phyloP scores from a whole-genome alignment of 2,329 filamentous ascomycete species.

The Ophiostoma himal-ulmi region DNA sequence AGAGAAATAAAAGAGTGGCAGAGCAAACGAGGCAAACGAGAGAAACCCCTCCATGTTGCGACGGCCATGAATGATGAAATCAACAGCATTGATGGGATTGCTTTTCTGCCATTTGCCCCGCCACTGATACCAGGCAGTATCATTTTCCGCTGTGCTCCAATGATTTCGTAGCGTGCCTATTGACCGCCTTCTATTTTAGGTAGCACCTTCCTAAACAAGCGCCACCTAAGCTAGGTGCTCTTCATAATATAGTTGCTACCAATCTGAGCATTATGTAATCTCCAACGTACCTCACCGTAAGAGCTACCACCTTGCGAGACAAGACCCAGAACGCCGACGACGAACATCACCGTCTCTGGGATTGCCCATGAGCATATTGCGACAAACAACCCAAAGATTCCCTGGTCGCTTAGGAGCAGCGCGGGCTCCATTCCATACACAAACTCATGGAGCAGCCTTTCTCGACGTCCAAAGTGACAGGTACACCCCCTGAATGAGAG shows the following conservation, averaged over 20 bases:
- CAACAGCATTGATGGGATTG: background rate
- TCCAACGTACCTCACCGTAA: constrained; percentile 2
- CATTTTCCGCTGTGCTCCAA: constrained; percentile 8
- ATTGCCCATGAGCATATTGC: background rate
- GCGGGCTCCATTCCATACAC: background rate
- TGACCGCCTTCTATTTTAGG: constrained; percentile 21
- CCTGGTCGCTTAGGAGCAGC: background rate
- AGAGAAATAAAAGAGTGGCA: background rate
- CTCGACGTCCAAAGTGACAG: constrained; percentile 72
- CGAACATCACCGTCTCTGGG: background rate
- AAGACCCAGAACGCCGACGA: background rate
- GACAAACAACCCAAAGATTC: background rate
- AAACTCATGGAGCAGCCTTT: constrained; percentile 57
- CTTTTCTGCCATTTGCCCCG: constrained; percentile 21
- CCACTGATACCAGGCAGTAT: background rate
- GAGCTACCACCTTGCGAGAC: background rate
- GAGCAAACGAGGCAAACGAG: background rate
- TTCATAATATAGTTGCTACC: background rate
- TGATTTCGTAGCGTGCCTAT: background rate
- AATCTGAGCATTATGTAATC: constrained; percentile 1
- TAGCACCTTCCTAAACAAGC: constrained; percentile 1
- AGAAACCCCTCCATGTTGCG: background rate
- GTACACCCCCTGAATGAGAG: constrained; percentile 38
- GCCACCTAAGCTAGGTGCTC: background rate
- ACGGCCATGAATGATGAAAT: constrained; percentile 2